phyloP scores from a whole-genome alignment of 352 stramenopile genomes.

The Phytopythium montanum region DNA sequence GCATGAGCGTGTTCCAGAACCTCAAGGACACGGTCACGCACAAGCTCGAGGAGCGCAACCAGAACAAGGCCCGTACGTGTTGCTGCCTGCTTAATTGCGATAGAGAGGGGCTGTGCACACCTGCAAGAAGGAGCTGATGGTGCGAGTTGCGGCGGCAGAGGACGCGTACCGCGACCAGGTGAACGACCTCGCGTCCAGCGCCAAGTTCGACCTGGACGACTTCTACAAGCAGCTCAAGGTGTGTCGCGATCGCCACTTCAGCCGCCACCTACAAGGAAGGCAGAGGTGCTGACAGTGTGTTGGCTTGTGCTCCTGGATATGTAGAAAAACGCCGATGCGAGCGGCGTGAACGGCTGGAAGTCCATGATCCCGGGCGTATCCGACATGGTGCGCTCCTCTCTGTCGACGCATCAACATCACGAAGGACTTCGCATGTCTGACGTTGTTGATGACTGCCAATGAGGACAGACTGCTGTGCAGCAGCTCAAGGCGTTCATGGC shows the following conservation, averaged over 20 bases:
- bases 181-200: slow-evolving; percentile 57
- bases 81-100: background rate
- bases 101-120: background rate
- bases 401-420: background rate
- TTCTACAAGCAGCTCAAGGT: slow-evolving; percentile 77
- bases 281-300: background rate
- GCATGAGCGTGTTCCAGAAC: slow-evolving; percentile 69
- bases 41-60: slow-evolving; percentile 82
- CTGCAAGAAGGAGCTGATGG: background rate
- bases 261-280: background rate
- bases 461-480: slow-evolving; percentile 67
- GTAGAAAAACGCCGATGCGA: slow-evolving; percentile 78
- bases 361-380: slow-evolving; percentile 79
- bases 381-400: slow-evolving; percentile 47
- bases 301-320: background rate
- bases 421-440: background rate
- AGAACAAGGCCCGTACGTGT: slow-evolving; percentile 38
- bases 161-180: slow-evolving; percentile 79
- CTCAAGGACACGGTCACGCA: slow-evolving; percentile 65
- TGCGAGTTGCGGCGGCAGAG: slow-evolving; percentile 17
- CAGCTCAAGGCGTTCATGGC: slow-evolving; percentile 81
- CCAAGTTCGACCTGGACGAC: slow-evolving; percentile 66
- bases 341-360: slow-evolving; percentile 69
- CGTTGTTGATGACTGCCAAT: background rate
- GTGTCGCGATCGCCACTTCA: background rate